These are phyloP conservation scores for Alternaria sp. DNA, from an alignment of 2,329 filamentous ascomycete species.

Conservation along the genomic window DNA sequence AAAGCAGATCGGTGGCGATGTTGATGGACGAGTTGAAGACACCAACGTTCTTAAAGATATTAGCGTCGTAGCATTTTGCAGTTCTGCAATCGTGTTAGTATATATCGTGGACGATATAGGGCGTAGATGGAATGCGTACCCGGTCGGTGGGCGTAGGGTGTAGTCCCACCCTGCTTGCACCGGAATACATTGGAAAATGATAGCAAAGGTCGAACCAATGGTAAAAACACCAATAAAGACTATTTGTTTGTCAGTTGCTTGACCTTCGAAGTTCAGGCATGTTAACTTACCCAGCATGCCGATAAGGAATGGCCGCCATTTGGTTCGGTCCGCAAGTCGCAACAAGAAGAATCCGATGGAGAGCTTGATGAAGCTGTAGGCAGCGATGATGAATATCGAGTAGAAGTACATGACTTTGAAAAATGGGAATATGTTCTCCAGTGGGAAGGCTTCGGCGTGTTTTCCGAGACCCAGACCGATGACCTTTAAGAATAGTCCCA, in stretches of 20 bases:
- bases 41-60: conserved; percentile 58
- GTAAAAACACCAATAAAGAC: conserved; percentile 37
- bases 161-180: conserved; percentile 57
- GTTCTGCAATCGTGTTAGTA: conserved; percentile 15
- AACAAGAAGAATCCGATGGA: conserved; percentile 60
- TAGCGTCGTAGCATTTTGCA: conserved; percentile 40
- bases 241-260: conserved; percentile 3
- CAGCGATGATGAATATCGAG: conserved; percentile 57
- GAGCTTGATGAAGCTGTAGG: conserved; percentile 58
- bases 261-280: background rate
- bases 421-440: conserved; percentile 46
- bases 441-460: conserved; percentile 50
- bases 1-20: conserved; percentile 51
- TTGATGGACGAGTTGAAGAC: conserved; percentile 57
- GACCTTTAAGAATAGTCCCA: conserved; percentile 28
- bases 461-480: conserved; percentile 56
- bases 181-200: conserved; percentile 48
- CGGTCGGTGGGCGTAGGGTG: conserved; percentile 29
- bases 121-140: conserved; percentile 15
- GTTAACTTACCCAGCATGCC: conserved; percentile 52
- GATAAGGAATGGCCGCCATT: conserved; percentile 53
- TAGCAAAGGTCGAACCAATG: conserved; percentile 33
- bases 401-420: conserved; percentile 55
- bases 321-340: conserved; percentile 49
- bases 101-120: no score